A percentile compares a stretch with the other conserved stretches of the same genome.
Conservation (phyloP, 2,329 filamentous ascomycete genomes). For the Ophiostoma pallidulum region DNA sequence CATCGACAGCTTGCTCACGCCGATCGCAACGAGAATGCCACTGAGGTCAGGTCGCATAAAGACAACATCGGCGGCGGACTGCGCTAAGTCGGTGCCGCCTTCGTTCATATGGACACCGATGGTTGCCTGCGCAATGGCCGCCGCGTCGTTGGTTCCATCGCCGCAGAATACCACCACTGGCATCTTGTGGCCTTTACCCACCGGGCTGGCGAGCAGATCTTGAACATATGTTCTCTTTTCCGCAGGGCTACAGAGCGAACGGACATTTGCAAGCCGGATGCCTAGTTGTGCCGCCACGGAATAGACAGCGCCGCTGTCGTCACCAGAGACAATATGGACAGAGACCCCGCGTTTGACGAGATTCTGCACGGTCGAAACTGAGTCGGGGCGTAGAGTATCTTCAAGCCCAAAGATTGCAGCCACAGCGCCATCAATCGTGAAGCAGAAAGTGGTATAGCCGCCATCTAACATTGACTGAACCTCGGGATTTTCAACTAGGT, state of each 20-base stretch:
- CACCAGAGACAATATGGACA: constrained; percentile 43
- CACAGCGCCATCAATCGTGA: constrained; percentile 29
- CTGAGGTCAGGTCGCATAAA: constrained; percentile 48
- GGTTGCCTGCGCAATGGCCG: constrained; percentile 59
- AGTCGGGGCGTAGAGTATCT: constrained; percentile 37
- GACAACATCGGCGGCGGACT: constrained; percentile 58
- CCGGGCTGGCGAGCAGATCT: constrained; percentile 27
- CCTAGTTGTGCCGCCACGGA: constrained; percentile 29
- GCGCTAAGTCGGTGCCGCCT: constrained; percentile 52
- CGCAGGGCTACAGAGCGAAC: constrained; percentile 33
- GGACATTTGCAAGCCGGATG: constrained; percentile 30
- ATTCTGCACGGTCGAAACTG: constrained; percentile 24
- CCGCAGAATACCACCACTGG: constrained; percentile 57
- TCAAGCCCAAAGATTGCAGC: constrained; percentile 36
- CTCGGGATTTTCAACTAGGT: constrained; percentile 21
- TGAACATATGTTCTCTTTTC: constrained; percentile 39
- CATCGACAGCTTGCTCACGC: constrained; percentile 37
- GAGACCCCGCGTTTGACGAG: constrained; percentile 31
- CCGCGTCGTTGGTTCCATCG: constrained; percentile 72
- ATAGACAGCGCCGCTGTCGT: constrained; percentile 41
- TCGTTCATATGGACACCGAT: constrained; percentile 61
- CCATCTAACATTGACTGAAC: constrained; percentile 28
- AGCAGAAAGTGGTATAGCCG: constrained; percentile 38
- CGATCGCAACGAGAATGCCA: constrained; percentile 49
- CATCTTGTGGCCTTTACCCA: constrained; percentile 5